phyloP scores from a whole-genome alignment of 176 grass and related monocot genomes.

The Triticum dicoccoides region DNA sequence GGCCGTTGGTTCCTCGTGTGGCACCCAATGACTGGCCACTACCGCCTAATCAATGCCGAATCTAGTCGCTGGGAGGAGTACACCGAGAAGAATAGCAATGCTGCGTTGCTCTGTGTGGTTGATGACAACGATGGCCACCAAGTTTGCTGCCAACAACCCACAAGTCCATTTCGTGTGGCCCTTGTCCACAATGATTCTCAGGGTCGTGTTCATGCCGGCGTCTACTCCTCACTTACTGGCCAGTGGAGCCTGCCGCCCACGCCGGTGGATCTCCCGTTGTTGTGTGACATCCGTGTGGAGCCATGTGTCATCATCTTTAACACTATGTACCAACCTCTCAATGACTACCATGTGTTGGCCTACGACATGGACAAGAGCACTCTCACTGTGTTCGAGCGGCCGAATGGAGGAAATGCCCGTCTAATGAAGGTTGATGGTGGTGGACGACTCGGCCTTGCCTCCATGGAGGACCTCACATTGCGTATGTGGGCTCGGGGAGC shows the following conservation, averaged over 20 bases:
- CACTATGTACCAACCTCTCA: background rate
- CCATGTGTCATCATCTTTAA: background rate
- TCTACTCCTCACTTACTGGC: background rate
- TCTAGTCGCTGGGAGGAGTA: background rate
- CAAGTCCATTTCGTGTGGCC: background rate
- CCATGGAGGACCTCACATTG: conserved; percentile 18
- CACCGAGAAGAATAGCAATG: background rate
- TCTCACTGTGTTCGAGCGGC: background rate
- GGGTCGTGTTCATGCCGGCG: background rate
- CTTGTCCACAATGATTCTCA: background rate
- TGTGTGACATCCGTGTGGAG: background rate
- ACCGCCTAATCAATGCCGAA: background rate
- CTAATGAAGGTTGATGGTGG: conserved; percentile 21
- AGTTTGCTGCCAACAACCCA: background rate
- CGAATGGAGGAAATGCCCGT: conserved; percentile 13
- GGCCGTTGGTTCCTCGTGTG: background rate
- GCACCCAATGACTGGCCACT: background rate
- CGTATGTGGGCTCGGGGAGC: background rate
- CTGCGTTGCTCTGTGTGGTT: background rate
- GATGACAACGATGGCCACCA: background rate
- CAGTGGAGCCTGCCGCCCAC: background rate
- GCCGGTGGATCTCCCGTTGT: background rate
- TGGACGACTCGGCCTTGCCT: conserved; percentile 24
- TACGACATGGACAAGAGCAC: background rate
- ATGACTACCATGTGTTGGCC: background rate